A percentile compares a stretch with the other conserved stretches of the same genome.
phyloP scores from a whole-genome alignment of 2,329 filamentous ascomycete species.

The Monosporascus ibericus region DNA sequence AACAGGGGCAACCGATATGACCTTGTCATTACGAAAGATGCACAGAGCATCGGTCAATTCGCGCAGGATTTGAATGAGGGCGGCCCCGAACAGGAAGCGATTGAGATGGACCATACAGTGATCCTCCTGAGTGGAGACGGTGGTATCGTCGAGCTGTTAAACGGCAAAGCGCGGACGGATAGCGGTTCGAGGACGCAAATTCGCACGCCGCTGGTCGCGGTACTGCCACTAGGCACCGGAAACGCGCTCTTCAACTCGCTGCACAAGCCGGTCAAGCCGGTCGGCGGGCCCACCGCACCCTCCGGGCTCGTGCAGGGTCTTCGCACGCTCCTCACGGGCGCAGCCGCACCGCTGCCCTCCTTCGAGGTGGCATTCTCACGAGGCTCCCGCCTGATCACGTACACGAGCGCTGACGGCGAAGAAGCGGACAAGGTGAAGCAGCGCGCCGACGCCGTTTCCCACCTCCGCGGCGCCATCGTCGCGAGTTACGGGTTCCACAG shows the following conservation, averaged over 20 bases:
- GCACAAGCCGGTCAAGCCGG: constrained; percentile 50
- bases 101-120: constrained; percentile 45
- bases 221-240: constrained; percentile 58
- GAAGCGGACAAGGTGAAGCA: constrained; percentile 15
- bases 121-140: constrained; percentile 85
- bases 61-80: constrained; percentile 30
- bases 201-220: constrained; percentile 37
- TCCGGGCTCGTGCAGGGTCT: constrained; percentile 44
- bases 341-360: constrained; percentile 48
- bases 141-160: constrained; percentile 75
- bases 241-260: constrained; percentile 60
- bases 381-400: constrained; percentile 44
- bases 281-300: constrained; percentile 13
- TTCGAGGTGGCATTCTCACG: constrained; percentile 58
- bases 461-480: constrained; percentile 72
- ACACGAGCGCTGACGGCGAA: constrained; percentile 12
- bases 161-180: constrained; percentile 38
- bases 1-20: constrained; percentile 31
- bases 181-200: neutral
- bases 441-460: constrained; percentile 27
- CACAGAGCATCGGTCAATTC: constrained; percentile 59
- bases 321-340: constrained; percentile 54
- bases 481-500: constrained; percentile 88
- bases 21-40: constrained; percentile 57
- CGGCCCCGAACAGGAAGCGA: too few species aligned